Evolutionary conservation across 768 basidiomycete genomes (phyloP).

Genomic region (Termitomyces sp.): DNA sequence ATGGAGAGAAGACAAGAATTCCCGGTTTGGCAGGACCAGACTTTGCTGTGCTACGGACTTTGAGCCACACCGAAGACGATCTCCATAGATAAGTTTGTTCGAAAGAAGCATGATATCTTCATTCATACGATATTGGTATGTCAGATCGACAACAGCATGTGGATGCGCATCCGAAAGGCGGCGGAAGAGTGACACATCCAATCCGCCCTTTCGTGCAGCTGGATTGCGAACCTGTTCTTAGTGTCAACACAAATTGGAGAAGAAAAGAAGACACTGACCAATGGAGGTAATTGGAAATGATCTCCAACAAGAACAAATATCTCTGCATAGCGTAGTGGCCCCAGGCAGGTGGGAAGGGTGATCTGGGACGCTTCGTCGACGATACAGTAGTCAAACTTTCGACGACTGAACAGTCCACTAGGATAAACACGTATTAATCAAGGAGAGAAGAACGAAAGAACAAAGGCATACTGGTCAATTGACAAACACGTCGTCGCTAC

Average conservation of each 20-base stretch:
- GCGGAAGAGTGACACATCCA: slow-evolving; percentile 88
- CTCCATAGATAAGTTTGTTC: slow-evolving; percentile 80
- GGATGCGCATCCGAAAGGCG: slow-evolving; percentile 85
- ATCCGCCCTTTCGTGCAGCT: slow-evolving; percentile 75
- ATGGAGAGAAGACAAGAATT: slow-evolving; percentile 42
- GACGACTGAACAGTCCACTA: slow-evolving; percentile 78
- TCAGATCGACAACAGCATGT: slow-evolving; percentile 76
- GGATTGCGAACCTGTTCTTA: slow-evolving; percentile 66
- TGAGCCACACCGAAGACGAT: slow-evolving; percentile 74
- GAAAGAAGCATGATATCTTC: slow-evolving; percentile 90
- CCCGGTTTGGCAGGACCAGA: slow-evolving; percentile 46
- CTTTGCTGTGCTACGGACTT: slow-evolving; percentile 56
- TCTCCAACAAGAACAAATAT: slow-evolving; percentile 95
- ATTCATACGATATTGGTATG: slow-evolving; percentile 95
- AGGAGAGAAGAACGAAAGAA: too few species aligned
- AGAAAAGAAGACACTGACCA: slow-evolving; percentile 41
- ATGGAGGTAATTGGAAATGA: slow-evolving; percentile 93
- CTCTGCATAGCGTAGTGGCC: slow-evolving; percentile 85
- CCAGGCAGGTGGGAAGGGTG: slow-evolving; percentile 91
- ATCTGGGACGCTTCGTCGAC: slow-evolving; percentile 98
- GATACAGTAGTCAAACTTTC: slow-evolving; percentile 94
- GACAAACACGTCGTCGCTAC: slow-evolving; percentile 95
- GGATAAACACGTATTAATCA: neutral
- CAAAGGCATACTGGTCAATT: slow-evolving; percentile 77
- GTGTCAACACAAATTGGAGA: neutral